Base-by-base conservation (phyloP, 352 stramenopile genomes). In the Globisporangium megalacanthum region DNA sequence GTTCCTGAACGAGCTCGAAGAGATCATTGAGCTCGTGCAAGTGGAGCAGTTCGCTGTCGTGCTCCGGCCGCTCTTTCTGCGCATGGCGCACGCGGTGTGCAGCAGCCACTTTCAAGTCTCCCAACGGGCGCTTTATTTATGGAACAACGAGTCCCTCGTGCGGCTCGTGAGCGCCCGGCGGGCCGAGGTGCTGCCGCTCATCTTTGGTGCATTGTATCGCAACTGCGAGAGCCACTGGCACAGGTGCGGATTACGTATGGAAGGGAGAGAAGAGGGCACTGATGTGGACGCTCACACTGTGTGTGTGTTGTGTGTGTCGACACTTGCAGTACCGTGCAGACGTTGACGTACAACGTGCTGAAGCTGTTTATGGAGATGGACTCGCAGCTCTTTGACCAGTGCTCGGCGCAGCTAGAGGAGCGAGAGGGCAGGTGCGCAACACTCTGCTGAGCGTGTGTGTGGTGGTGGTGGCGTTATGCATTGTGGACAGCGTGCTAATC, bases 1-100 rank as follows among this genome's bases (percentile, higher is more conserved):
- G 53, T 98, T 99, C 62, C 73, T 99, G 44, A 99, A 99, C 67
- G 97, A 99, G 68, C 76, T 99, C 13, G 97, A 99, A 75, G 97
- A 99, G 69, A 97, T 99, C 66, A 69, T 99, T 7, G 97, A 99
- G 78, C 72, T 99, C 3, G 85, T 99, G 53, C 90, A 76, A 20
- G 71, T 58, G 10, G 87, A 97, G 31, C 74, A 94, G 61, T 64
- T 96, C 37, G 62, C 73, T 41, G 69, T 94, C 52, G 69, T 96
- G 22, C 78, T 90, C 61, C 81, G 90, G 48, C 68, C 71, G 25
- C 74, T 97, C 1, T 96, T 94, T 56, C 72, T 77, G 19, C 72
- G 86, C 10, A 57, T 97, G 45, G 72, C 84, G 46, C 83, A 91
- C 55, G 98, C 89, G 73, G 73, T 99, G 0, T 89, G 94, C 52